Base-by-base conservation (phyloP, 2,329 filamentous ascomycete genomes). In the Hypoxylon sp. region DNA sequence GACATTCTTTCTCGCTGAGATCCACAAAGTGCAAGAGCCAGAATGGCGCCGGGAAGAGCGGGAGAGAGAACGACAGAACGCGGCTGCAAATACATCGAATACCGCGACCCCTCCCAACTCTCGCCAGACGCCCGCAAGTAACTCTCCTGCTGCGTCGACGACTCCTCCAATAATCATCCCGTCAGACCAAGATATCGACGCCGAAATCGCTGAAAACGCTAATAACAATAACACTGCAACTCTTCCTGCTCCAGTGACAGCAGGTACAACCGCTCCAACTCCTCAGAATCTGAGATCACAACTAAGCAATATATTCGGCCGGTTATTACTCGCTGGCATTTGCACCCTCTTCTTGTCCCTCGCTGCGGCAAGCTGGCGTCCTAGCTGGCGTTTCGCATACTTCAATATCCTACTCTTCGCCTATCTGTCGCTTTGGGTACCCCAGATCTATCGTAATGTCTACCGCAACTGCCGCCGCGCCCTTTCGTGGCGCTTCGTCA, bases 401-500 rank as follows among this genome's bases (percentile, higher is more conserved):
- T 81, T 87, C 72, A 87, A 94, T 75, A 68, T 84, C 2, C 80
- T 97, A 20, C 84, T 87, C 1, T 88, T 95, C 72, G 70, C 86
- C 55, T 97, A 97, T 76, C 86, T 97, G 45, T 97, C 94, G 18
- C 90, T 97, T 75, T 98, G 95, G 95, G 76, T 89, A 0, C 95
- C 96, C 0, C 96, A 99, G 77, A 97, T 98, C 70, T 87, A 91
- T 75, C 92, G 96, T 67, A 99, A 99, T 77, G 84, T 91, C 55
- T 88, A 92, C 78, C 92, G 95, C 56, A 97, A 97, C 79, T 97
- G 93, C 78, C 92, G 94, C 40, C 92, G 92, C 72, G 94, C 95
- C 0, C 83, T 98, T n/a, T 86, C 90, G 2, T 97, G 94, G 93
- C 91, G 91, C 64, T 99, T 97, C 75, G 91, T 97, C 59, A 75